Percentiles rank a stretch among this genome's conserved stretches.
Evolutionary conservation across 1,284 basidiomycete species (phyloP).

Genomic region (Fomitiporia mediterranea): DNA sequence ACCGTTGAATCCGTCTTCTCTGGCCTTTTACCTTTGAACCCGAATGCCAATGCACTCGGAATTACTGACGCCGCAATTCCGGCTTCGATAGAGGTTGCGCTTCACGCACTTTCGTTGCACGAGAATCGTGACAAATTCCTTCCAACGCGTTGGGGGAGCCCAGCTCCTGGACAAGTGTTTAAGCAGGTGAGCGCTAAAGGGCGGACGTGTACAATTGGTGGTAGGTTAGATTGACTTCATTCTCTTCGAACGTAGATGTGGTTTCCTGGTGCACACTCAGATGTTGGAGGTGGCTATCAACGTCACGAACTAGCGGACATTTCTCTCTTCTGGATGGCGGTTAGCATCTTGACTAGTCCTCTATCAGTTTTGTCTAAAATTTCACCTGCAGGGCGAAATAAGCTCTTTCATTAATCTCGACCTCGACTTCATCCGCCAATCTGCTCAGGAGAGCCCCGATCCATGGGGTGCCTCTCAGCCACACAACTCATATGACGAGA

Average conservation of each 20-base stretch:
- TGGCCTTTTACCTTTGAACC: not conserved
- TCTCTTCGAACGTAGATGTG: slow-evolving; percentile 21
- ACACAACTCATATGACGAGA: slow-evolving; percentile 21
- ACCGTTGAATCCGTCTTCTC: slow-evolving; percentile 27
- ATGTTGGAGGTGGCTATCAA: slow-evolving; percentile 26
- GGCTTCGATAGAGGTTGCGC: slow-evolving; percentile 24
- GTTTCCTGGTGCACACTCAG: slow-evolving; percentile 26
- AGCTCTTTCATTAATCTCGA: slow-evolving; percentile 23
- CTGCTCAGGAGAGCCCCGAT: slow-evolving; percentile 20
- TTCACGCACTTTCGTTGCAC: slow-evolving; percentile 29
- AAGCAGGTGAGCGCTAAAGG: slow-evolving; percentile 25
- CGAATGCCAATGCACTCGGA: slow-evolving; percentile 23
- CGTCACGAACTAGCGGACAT: slow-evolving; percentile 27
- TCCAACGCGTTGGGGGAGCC: slow-evolving; percentile 27
- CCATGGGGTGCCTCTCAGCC: slow-evolving; percentile 25
- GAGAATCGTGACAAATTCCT: slow-evolving; percentile 29
- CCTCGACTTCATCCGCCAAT: slow-evolving; percentile 21
- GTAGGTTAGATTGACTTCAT: not conserved
- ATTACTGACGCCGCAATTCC: slow-evolving; percentile 27
- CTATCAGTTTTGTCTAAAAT: not conserved
- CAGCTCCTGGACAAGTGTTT: slow-evolving; percentile 20
- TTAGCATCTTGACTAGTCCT: not conserved
- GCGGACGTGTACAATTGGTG: too few relatives aligned
- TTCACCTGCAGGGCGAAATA: slow-evolving; percentile 21
- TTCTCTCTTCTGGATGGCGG: slow-evolving; percentile 28